Percentiles rank a stretch among this genome's conserved stretches.
Conservation (phyloP, 805 yeast species). For the Nakazawaea siamensis region DNA sequence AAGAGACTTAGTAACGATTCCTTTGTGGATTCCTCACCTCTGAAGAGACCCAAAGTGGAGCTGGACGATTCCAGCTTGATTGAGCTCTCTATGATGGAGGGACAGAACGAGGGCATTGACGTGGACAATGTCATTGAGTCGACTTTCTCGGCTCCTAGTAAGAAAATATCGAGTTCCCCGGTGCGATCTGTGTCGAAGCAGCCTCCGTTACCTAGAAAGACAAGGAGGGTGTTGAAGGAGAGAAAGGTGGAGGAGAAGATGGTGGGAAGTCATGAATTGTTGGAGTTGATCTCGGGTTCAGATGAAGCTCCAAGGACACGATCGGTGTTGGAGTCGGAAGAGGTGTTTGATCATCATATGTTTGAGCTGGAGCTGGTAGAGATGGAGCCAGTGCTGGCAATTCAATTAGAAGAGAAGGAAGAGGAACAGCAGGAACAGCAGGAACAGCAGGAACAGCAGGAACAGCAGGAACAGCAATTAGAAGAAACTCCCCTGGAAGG, state of each 20-base stretch:
- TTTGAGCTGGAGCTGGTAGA: background rate
- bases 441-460: too few species aligned
- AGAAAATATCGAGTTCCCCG: background rate
- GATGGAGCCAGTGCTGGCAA: background rate
- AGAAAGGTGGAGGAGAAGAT: conserved; percentile 1
- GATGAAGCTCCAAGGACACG: too few species aligned
- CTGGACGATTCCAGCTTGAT: conserved; percentile 1
- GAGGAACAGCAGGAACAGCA: too few species aligned
- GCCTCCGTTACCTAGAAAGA: too few species aligned
- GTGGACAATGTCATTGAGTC: background rate
- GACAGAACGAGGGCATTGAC: background rate
- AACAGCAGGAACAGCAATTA: too few species aligned
- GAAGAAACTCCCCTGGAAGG: too few species aligned
- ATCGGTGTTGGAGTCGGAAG: too few species aligned
- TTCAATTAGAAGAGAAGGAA: too few species aligned
- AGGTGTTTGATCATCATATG: conserved; percentile 5
- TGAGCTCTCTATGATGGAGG: conserved; percentile 3
- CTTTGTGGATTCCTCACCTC: background rate
- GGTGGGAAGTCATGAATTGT: background rate
- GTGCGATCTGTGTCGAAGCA: too few species aligned
- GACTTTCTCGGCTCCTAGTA: background rate
- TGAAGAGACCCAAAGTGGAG: background rate
- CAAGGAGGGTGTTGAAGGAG: too few species aligned
- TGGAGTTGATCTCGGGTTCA: conserved; percentile 1
- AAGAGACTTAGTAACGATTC: conserved; percentile 16